Evolutionary conservation across 352 stramenopile genomes (phyloP).

Genomic region (Globisporangium lucens): DNA sequence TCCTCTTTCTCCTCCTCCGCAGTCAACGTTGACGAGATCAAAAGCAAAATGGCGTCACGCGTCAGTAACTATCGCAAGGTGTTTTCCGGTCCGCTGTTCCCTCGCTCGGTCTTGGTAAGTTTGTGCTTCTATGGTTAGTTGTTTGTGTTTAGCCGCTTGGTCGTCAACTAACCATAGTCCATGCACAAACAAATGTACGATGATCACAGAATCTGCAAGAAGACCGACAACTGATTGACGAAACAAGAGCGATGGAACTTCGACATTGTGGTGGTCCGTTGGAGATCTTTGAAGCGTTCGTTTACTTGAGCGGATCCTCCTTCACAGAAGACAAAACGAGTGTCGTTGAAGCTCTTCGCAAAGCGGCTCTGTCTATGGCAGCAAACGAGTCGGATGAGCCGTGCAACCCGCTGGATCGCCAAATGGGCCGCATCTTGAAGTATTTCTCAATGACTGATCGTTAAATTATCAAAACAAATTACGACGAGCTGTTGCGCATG

Average conservation of each 20-base stretch:
- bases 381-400: background rate
- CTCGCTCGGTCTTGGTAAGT: constrained; percentile 38
- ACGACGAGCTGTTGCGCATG: constrained; percentile 1
- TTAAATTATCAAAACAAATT: background rate
- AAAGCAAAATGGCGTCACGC: constrained; percentile 44
- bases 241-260: background rate
- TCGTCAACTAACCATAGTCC: background rate
- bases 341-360: background rate
- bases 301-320: background rate
- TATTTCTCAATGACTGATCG: background rate
- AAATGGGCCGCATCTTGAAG: constrained; percentile 9
- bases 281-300: constrained; percentile 13
- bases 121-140: background rate
- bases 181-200: background rate
- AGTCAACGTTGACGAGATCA: constrained; percentile 27
- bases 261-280: constrained; percentile 12
- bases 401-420: constrained; percentile 14
- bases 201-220: constrained; percentile 3
- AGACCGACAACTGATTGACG: background rate
- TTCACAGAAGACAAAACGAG: background rate
- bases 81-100: constrained; percentile 35
- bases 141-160: background rate
- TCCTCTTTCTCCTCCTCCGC: background rate
- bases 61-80: constrained; percentile 32
- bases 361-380: background rate